Evolutionary conservation across 1,284 basidiomycete genomes (phyloP).

Genomic region (Wallemia mellicola): DNA sequence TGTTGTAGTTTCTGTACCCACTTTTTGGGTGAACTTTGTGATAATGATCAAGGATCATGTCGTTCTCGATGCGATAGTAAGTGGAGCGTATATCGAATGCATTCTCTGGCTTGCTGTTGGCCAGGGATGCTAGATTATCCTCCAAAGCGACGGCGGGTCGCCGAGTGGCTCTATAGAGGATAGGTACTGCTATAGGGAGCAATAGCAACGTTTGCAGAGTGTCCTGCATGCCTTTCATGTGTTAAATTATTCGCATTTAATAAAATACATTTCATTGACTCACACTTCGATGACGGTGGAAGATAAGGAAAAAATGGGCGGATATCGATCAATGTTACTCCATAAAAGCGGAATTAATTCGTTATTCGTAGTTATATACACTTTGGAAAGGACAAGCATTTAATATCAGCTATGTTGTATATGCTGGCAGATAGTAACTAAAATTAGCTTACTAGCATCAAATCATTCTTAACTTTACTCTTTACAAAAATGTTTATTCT

Average conservation of each 20-base stretch:
- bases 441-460: too few relatives aligned
- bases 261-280: too few relatives aligned
- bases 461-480: too few relatives aligned
- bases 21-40: background rate
- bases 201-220: background rate
- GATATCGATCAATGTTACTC: too few relatives aligned
- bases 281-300: background rate
- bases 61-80: background rate
- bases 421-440: too few relatives aligned
- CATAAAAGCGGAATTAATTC: too few relatives aligned
- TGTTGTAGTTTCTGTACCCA: background rate
- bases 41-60: background rate
- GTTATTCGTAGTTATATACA: too few relatives aligned
- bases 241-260: too few relatives aligned
- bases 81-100: background rate
- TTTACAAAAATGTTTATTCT: too few relatives aligned
- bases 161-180: background rate
- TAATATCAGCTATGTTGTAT: too few relatives aligned
- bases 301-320: background rate
- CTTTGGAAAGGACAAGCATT: too few relatives aligned
- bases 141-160: background rate
- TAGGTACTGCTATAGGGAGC: background rate
- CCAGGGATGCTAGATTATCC: background rate
- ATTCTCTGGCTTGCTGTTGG: background rate
- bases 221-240: too few relatives aligned